These are phyloP conservation scores for Camellia lanceoleosa DNA, from an alignment of 148 eudicot species.

Conservation along the genomic window DNA sequence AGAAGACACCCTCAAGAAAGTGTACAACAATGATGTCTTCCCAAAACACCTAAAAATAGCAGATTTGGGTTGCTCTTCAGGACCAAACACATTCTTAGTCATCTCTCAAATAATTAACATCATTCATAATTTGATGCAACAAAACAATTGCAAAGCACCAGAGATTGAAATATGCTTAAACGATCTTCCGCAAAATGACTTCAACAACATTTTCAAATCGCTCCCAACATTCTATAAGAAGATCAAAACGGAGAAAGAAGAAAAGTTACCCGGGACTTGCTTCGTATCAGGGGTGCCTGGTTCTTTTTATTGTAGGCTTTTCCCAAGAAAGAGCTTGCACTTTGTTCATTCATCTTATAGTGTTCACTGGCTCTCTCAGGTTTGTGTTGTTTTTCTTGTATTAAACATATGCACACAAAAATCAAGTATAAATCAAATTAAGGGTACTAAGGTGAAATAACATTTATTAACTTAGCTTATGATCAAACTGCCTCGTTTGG, in stretches of 20 bases:
- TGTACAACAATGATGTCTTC: neutral
- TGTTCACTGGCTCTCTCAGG: conserved; percentile 22
- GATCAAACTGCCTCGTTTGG: too few species aligned
- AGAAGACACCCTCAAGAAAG: conserved; percentile 17
- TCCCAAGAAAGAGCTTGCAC: conserved; percentile 13
- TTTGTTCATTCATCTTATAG: conserved; percentile 17
- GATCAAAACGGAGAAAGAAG: conserved; percentile 4
- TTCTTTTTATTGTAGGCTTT: conserved; percentile 20
- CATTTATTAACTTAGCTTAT: too few species aligned
- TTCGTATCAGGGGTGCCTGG: conserved; percentile 12
- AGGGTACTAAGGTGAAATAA: too few species aligned
- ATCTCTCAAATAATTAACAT: conserved; percentile 14
- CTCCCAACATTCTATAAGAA: neutral
- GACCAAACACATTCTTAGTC: conserved; percentile 26
- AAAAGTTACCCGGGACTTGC: neutral
- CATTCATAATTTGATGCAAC: neutral
- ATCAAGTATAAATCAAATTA: too few species aligned
- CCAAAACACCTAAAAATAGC: conserved; percentile 16
- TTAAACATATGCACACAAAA: too few species aligned
- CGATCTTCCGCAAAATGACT: conserved; percentile 12
- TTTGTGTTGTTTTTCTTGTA: neutral
- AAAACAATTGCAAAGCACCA: neutral
- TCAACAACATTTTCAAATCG: conserved; percentile 13
- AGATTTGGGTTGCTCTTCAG: conserved; percentile 40
- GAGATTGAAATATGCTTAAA: conserved; percentile 8